Percentiles rank a stretch among this genome's conserved stretches.
phyloP scores from a whole-genome alignment of 208 protist species.

The Acanthamoeba triangularis region DNA sequence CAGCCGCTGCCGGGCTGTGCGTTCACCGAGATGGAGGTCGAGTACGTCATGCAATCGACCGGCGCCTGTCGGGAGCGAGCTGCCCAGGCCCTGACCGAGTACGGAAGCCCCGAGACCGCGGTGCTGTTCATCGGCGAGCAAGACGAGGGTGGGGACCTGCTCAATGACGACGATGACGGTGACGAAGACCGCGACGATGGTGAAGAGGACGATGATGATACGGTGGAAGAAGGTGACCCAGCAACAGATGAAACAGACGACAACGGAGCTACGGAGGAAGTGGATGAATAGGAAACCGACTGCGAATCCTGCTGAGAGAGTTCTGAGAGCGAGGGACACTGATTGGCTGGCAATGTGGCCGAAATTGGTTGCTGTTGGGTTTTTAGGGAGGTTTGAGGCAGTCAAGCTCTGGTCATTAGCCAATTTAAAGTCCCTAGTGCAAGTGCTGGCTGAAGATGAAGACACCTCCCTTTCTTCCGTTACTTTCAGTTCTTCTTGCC shows the following conservation, averaged over 20 bases:
- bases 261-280: not conserved
- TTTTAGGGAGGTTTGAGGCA: too few species aligned
- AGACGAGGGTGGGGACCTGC: not conserved
- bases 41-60: not conserved
- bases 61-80: not conserved
- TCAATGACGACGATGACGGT: not conserved
- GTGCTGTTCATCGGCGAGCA: not conserved
- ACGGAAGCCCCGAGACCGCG: not conserved
- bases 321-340: too few species aligned
- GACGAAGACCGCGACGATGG: too few species aligned
- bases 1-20: not conserved
- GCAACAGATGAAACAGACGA: not conserved
- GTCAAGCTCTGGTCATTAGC: too few species aligned
- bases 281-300: too few species aligned
- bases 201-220: not conserved
- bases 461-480: too few species aligned
- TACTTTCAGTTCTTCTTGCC: too few species aligned
- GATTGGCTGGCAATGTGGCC: too few species aligned
- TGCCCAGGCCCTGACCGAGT: not conserved
- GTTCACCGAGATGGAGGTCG: not conserved
- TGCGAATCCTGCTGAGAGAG: too few species aligned
- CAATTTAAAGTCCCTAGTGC: too few species aligned
- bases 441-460: too few species aligned
- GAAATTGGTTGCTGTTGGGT: too few species aligned
- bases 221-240: not conserved